phyloP scores from a whole-genome alignment of 345 rosid species.

The Syzygium aromaticum region DNA sequence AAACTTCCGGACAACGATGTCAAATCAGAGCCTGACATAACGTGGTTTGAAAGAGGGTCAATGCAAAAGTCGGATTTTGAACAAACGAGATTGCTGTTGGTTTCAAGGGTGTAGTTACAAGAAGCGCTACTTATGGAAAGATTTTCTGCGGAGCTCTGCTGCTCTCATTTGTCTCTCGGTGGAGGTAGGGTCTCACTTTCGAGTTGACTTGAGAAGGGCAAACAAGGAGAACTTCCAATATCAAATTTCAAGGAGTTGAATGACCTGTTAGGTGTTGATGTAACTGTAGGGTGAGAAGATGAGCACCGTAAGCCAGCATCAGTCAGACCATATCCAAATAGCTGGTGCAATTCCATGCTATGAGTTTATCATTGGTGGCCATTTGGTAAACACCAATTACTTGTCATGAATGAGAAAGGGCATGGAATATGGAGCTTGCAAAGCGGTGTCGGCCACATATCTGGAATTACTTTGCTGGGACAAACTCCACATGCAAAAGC shows the following conservation, averaged over 20 bases:
- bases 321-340: conserved; percentile 25
- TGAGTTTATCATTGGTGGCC: conserved; percentile 15
- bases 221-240: conserved; percentile 32
- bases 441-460: neutral
- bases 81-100: conserved; percentile 1
- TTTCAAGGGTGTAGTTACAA: conserved; percentile 25
- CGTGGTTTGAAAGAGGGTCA: neutral
- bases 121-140: conserved; percentile 34
- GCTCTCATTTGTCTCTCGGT: conserved; percentile 44
- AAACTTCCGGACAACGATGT: conserved; percentile 15
- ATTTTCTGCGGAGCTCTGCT: conserved; percentile 36
- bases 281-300: conserved; percentile 19
- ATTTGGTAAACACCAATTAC: neutral
- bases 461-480: neutral
- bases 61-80: neutral
- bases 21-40: neutral
- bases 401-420: neutral
- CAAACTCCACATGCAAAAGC: neutral
- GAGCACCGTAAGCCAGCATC: conserved; percentile 34
- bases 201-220: conserved; percentile 25
- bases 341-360: conserved; percentile 40
- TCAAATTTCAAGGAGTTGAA: conserved; percentile 24
- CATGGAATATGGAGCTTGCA: neutral
- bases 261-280: conserved; percentile 27
- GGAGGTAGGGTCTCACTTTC: conserved; percentile 29